A percentile compares a stretch with the other conserved stretches of the same genome.
Conservation (phyloP, 2,329 filamentous ascomycete species). For the Sarocladium brachiariae region DNA sequence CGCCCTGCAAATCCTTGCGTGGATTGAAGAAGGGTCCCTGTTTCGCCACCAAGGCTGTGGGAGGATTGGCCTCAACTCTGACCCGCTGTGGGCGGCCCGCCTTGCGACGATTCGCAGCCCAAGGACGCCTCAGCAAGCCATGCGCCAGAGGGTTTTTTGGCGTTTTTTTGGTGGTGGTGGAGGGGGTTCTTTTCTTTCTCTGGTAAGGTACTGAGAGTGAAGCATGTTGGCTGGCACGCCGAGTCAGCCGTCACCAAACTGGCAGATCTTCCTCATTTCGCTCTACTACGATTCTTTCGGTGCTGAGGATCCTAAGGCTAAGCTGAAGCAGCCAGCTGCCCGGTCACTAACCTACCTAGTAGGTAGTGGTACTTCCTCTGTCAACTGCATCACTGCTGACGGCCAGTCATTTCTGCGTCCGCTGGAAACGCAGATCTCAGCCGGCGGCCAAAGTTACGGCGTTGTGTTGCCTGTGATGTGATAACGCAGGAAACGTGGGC, state of each 20-base stretch:
- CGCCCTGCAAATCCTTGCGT: too few relatives aligned
- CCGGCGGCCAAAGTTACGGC: too few relatives aligned
- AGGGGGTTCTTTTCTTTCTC: too few relatives aligned
- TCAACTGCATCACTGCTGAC: too few relatives aligned
- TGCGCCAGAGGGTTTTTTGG: neutral
- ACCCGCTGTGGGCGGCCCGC: neutral
- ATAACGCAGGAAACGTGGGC: too few relatives aligned
- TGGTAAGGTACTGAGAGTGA: too few relatives aligned
- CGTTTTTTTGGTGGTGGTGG: neutral
- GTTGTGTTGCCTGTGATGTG: too few relatives aligned
- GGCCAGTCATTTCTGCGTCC: too few relatives aligned
- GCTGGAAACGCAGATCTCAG: neutral
- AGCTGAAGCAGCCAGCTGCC: too few relatives aligned
- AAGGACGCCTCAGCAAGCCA: conserved; percentile 1
- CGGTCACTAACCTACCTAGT: too few relatives aligned
- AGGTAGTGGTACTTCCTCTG: too few relatives aligned
- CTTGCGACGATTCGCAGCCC: neutral
- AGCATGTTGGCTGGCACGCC: neutral
- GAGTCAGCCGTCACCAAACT: neutral
- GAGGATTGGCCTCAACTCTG: conserved; percentile 2
- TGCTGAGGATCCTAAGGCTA: neutral
- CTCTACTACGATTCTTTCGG: conserved; percentile 2
- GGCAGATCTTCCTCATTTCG: too few relatives aligned
- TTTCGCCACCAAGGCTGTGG: neutral
- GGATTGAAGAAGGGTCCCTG: neutral